Evolutionary conservation across 345 rosid species (phyloP), one percentile per base, ranked within the genome.

Genomic region (Melaleuca alternifolia): DNA sequence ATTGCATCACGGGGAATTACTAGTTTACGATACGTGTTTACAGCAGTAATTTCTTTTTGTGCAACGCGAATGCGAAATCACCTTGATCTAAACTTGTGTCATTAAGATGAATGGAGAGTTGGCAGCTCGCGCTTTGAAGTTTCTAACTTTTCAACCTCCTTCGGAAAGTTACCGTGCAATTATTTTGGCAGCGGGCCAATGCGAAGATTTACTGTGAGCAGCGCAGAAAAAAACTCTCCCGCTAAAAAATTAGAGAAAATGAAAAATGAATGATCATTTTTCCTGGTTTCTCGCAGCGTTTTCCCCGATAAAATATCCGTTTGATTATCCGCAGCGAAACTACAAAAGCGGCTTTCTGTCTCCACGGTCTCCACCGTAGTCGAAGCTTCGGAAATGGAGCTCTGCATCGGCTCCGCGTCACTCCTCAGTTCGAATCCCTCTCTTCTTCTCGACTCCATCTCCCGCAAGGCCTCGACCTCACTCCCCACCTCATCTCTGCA

Each of bases 361-460:
- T 16, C 54, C 30, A 56, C n/a, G 0, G 51, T 4, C 65, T 6
- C 21, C 71, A 2, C 6, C 9, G 24, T 21, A 44, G 53, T 28
- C 0, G 50, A 46, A 61, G 86, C 54, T 84, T 3, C 54, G 30
- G 83, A 85, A 82, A 96, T 96, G 99, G 96, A 94, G 95, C 92
- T 95, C 46, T 92, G 94, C 81, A 88, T 92, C 85, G 89, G 88
- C 87, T 91, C 90, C 88, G 77, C 91, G 2, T 88, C 85, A 59
- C 59, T 84, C 51, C 90, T 89, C 37, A 87, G 50, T 87, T 85
- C 86, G 37, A 87, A 62, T 30, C 41, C 86, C 77, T 44, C n/a
- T 26, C 86, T 51, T 5, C 9, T 83, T 83, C 26, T 89, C 77
- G 86, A 54, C 85, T 79, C 75, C 56, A 28, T 61, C 85, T 82